Percentiles rank a stretch among this genome's conserved stretches.
These are phyloP conservation scores for Arthromyces matolae DNA, from an alignment of 768 basidiomycete genomes.

Conservation along the genomic window DNA sequence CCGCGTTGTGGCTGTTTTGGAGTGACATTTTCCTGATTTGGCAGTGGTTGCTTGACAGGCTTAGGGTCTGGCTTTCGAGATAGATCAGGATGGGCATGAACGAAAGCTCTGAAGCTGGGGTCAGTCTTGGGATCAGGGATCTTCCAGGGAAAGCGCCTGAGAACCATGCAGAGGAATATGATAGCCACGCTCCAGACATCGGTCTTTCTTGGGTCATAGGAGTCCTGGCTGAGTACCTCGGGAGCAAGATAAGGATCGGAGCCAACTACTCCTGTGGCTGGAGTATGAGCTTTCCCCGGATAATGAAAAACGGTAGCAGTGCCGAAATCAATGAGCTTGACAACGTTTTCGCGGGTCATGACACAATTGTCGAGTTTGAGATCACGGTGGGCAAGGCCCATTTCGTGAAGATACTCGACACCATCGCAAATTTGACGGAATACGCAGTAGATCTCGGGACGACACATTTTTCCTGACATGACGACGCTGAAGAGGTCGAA, in stretches of 20 bases:
- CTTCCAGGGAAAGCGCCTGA: slow-evolving; percentile 98
- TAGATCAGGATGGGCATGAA: slow-evolving; percentile 90
- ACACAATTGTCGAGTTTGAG: slow-evolving; percentile 99
- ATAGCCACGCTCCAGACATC: slow-evolving; percentile 99
- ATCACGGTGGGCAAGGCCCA: slow-evolving; percentile 97
- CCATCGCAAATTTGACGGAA: slow-evolving; percentile 98
- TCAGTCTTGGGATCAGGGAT: slow-evolving; percentile 94
- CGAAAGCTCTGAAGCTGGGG: slow-evolving; percentile 86
- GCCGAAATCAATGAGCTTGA: slow-evolving; percentile 99
- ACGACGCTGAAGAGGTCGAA: slow-evolving; percentile 98
- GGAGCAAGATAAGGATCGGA: slow-evolving; percentile 98
- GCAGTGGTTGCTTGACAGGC: slow-evolving; percentile 17
- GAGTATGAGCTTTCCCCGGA: slow-evolving; percentile 78
- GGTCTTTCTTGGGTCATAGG: slow-evolving; percentile 94
- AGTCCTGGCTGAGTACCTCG: slow-evolving; percentile 77
- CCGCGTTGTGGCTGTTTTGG: slow-evolving; percentile 27
- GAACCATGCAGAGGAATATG: slow-evolving; percentile 99
- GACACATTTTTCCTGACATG: slow-evolving; percentile 98
- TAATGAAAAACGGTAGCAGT: slow-evolving; percentile 99
- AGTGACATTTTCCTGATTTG: slow-evolving; percentile 8
- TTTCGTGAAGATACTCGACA: slow-evolving; percentile 95
- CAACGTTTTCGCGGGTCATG: slow-evolving; percentile 91
- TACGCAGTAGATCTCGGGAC: slow-evolving; percentile 98
- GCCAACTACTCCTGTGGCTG: slow-evolving; percentile 90
- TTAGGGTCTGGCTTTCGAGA: slow-evolving; percentile 44